Evolutionary conservation across 2,329 filamentous ascomycete species (phyloP), one percentile per base, ranked within the genome.

Genomic region (Cucurbitaria berberidis): DNA sequence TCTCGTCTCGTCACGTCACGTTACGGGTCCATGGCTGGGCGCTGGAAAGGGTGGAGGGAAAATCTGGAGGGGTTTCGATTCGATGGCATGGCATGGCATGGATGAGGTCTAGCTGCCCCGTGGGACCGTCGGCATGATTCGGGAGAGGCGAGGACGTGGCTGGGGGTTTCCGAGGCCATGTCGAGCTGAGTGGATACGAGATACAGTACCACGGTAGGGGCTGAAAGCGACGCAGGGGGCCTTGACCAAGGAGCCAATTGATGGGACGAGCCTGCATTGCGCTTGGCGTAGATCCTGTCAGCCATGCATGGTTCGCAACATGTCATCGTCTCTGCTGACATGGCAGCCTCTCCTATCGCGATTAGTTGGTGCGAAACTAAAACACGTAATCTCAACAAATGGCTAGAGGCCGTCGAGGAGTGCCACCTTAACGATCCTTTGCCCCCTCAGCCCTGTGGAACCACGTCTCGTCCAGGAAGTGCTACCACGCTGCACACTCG

Each of bases 161-260:
- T 51, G 35, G 49, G 32, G n/a, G 11, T n/a, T n/a, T 19, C 11
- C 35, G 18, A 39, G 10, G 36, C 18, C 45, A 13, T 38, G 46
- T 39, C 49, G 30, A 41, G 44, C 44, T 39, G 41, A 54, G n/a
- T n/a, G n/a, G n/a, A 57, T 59, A 59, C 59, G 55, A 61, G 55
- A 51, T 45, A 26, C 46, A 38, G 53, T 45, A 26, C 46, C 41
- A 55, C 53, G 57, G 55, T 51, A 46, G 43, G 32, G 38, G 56
- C 9, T 40, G n/a, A 41, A 48, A 21, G 19, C 43, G 45, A 51
- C 45, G 51, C 51, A 53, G 55, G 49, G 49, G 45, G 44, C 21
- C 38, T 19, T 29, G 9, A 11, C 16, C 24, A 19, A 18, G 29
- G 42, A 36, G 10, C 59, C 59, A 59, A 59, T 59, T n/a, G 35